Evolutionary conservation across 257 asterid genomes (phyloP).

Genomic region (Solanum pinnatisectum): DNA sequence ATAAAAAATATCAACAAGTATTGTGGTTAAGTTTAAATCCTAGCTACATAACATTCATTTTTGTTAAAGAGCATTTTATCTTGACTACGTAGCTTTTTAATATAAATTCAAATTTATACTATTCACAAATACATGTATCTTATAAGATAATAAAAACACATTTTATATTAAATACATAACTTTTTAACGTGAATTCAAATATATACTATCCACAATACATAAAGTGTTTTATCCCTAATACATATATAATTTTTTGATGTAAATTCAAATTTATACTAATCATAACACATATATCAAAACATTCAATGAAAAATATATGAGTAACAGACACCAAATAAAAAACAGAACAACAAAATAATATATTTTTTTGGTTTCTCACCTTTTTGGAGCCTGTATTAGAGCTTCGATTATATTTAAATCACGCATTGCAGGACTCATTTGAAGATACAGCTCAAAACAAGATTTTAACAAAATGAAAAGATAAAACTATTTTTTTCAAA

Average conservation of each 20-base stretch:
- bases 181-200: no score
- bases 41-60: background rate
- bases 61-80: background rate
- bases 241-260: background rate
- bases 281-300: background rate
- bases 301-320: background rate
- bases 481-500: background rate
- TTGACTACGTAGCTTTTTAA: background rate
- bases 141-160: no score
- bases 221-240: no score
- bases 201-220: background rate
- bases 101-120: no score
- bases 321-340: background rate
- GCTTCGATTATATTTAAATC: no score
- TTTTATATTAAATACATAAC: fast-evolving
- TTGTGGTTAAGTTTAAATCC: background rate
- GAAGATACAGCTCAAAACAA: fast-evolving
- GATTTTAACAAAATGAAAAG: background rate
- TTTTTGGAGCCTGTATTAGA: background rate
- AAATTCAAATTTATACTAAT: background rate
- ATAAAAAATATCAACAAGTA: background rate
- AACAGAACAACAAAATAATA: background rate
- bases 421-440: fast-evolving
- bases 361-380: background rate
- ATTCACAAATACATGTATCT: no score